phyloP scores from a whole-genome alignment of 2,329 filamentous ascomycete species.

The Stemphylium beticola region DNA sequence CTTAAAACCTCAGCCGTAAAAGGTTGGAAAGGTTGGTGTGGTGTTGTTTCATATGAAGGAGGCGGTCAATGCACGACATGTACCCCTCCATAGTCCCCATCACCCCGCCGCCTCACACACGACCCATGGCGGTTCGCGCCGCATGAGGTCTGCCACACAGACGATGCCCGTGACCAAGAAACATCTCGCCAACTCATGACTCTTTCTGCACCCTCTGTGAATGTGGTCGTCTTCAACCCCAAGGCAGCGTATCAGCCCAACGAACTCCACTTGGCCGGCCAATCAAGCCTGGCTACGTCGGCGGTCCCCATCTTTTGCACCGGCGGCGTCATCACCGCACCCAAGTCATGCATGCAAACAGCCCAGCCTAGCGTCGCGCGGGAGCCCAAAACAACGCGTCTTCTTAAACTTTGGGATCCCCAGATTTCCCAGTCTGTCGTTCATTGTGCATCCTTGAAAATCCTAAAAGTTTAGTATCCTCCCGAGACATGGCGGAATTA shows the following conservation, averaged over 20 bases:
- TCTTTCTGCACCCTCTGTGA: conserved; percentile 9
- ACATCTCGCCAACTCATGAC: conserved; percentile 34
- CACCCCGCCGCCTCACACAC: conserved; percentile 10
- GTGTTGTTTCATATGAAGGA: neutral
- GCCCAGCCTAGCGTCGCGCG: conserved; percentile 34
- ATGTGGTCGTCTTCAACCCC: conserved; percentile 35
- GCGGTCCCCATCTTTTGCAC: conserved; percentile 33
- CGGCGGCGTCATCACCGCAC: conserved; percentile 43
- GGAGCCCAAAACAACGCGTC: conserved; percentile 36
- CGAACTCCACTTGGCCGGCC: conserved; percentile 33
- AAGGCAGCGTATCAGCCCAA: conserved; percentile 38
- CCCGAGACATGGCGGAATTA: conserved; percentile 20
- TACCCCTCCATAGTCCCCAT: conserved; percentile 3
- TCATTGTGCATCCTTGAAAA: conserved; percentile 5
- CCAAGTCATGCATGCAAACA: conserved; percentile 39
- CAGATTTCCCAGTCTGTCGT: conserved; percentile 17
- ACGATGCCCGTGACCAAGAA: conserved; percentile 12
- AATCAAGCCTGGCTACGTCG: conserved; percentile 47
- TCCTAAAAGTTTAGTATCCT: conserved; percentile 8
- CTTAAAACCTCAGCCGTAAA: neutral
- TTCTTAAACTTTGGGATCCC: conserved; percentile 40
- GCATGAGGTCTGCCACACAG: conserved; percentile 13
- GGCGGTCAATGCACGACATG: conserved; percentile 9
- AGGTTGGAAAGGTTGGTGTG: neutral
- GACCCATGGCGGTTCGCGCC: conserved; percentile 25